These are phyloP conservation scores for Neonectria ditissima DNA, from an alignment of 2,329 filamentous ascomycete genomes.

Conservation along the genomic window DNA sequence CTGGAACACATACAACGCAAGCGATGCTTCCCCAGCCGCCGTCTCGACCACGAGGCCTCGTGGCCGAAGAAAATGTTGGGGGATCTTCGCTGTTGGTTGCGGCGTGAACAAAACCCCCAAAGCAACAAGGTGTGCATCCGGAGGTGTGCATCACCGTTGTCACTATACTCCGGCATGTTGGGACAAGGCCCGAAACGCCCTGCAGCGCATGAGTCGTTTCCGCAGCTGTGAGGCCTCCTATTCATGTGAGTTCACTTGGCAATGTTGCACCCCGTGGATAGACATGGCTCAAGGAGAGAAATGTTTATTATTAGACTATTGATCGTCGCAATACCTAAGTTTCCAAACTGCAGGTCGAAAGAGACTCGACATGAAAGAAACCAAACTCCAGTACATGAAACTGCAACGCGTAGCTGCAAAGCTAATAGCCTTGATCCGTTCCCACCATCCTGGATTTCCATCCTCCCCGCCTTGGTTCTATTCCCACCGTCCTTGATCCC, in stretches of 20 bases:
- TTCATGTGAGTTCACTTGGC: no score
- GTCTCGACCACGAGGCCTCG: neutral
- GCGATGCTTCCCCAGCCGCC: neutral
- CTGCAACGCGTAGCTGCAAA: neutral
- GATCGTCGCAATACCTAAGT: neutral
- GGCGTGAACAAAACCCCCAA: neutral
- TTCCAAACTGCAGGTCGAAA: neutral
- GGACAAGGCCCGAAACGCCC: neutral
- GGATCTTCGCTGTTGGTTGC: neutral
- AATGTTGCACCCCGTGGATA: neutral
- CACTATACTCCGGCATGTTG: neutral
- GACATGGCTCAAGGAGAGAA: neutral
- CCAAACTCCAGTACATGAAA: neutral
- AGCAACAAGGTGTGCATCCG: neutral
- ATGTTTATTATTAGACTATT: neutral
- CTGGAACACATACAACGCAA: neutral
- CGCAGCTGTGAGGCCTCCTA: no score
- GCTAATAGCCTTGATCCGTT: neutral
- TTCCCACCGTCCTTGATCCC: neutral
- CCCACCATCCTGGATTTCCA: neutral
- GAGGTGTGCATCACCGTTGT: neutral
- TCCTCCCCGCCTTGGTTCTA: neutral
- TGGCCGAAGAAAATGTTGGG: neutral
- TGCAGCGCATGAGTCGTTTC: neutral
- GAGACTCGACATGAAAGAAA: neutral